Evolutionary conservation across 805 yeast genomes (phyloP).

Genomic region (Myxozyma melibiosi): DNA sequence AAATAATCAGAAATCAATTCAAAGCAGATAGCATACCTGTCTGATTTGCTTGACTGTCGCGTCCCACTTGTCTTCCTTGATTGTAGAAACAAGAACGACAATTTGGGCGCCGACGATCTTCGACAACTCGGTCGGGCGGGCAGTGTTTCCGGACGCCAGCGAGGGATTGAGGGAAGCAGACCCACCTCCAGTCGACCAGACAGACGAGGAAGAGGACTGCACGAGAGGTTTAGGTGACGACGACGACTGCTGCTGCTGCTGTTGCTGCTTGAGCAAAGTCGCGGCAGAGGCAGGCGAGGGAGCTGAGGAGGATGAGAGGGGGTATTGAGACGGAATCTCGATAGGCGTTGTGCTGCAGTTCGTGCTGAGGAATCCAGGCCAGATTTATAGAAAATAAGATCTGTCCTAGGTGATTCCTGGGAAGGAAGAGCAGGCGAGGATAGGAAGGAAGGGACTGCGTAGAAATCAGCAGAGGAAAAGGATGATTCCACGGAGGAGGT

Average conservation of each 20-base stretch:
- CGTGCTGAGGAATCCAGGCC: too few relatives aligned
- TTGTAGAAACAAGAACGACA: slow-evolving; percentile 52
- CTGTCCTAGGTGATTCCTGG: too few relatives aligned
- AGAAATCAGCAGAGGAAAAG: too few relatives aligned
- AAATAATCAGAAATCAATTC: not conserved
- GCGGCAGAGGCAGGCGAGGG: slow-evolving; percentile 12
- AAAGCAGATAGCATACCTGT: slow-evolving; percentile 35
- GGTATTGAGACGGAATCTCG: slow-evolving; percentile 10
- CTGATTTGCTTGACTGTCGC: slow-evolving; percentile 50
- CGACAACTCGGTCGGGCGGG: slow-evolving; percentile 32
- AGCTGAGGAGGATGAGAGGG: not conserved
- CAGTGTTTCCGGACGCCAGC: slow-evolving; percentile 16
- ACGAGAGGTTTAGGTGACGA: slow-evolving; percentile 1
- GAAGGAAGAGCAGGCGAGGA: too few relatives aligned
- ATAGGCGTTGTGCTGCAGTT: too few relatives aligned
- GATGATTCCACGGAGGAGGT: too few relatives aligned
- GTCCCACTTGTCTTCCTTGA: slow-evolving; percentile 48
- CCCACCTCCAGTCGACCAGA: slow-evolving; percentile 22
- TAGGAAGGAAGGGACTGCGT: too few relatives aligned
- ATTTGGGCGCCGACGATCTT: slow-evolving; percentile 56
- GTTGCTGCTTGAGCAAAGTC: slow-evolving; percentile 3
- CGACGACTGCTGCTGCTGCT: slow-evolving; percentile 14
- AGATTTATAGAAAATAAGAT: not conserved
- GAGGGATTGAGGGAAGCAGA: slow-evolving; percentile 8
- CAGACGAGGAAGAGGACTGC: slow-evolving; percentile 11